Evolutionary conservation across 106 monocot species (phyloP).

Genomic region (Dendrobium officinale): DNA sequence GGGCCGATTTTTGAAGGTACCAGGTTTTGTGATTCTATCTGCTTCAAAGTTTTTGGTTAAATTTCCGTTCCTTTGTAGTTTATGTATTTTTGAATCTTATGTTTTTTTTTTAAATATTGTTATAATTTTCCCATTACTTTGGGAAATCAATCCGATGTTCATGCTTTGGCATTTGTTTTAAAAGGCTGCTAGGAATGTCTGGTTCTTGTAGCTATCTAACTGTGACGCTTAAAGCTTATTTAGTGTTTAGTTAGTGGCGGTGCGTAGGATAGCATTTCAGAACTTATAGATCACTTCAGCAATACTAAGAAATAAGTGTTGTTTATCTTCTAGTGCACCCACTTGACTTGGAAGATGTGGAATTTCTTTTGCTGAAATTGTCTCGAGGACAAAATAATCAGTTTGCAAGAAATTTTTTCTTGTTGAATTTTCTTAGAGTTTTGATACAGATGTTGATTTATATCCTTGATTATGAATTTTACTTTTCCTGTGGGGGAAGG

Average conservation of each 20-base stretch:
- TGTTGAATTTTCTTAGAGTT: no score
- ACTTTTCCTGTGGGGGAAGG: no score
- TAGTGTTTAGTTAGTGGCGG: neutral
- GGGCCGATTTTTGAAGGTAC: conserved; percentile 75
- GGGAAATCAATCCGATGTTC: neutral
- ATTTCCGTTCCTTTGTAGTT: neutral
- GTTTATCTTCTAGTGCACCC: no score
- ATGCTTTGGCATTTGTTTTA: neutral
- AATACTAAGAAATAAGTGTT: neutral
- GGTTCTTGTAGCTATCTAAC: neutral
- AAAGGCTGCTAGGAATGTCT: neutral
- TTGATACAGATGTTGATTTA: no score
- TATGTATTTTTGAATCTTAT: neutral
- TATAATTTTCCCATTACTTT: neutral
- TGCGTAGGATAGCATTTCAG: neutral
- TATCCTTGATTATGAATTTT: no score
- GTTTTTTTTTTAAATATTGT: neutral
- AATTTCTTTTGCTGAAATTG: no score
- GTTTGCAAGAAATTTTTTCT: no score
- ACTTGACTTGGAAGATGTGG: no score
- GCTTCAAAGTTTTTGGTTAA: neutral
- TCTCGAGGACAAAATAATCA: no score
- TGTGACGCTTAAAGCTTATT: neutral
- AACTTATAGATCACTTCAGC: neutral
- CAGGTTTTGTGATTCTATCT: neutral